Base-by-base conservation (phyloP, 805 yeast genomes). In the Maudiozyma serrabonitensis region DNA sequence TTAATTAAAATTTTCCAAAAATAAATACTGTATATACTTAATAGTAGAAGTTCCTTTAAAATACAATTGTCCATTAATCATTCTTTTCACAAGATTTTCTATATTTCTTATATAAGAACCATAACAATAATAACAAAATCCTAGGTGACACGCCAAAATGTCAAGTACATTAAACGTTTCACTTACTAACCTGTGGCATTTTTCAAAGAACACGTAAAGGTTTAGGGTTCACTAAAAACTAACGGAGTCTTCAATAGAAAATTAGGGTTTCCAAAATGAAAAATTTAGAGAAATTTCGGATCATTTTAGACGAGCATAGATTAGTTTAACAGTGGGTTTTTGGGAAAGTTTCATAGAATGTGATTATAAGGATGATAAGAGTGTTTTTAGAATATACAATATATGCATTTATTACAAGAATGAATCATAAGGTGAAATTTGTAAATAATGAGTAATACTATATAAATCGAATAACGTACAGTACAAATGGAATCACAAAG, bases 161-260 rank as follows among this genome's bases (percentile, higher is more conserved):
- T 18, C n/a, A 6, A 3, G 8, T 21, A 15, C 15, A 7, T 39
- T 18, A 18, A 39, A 13, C 19, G n/a, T 21, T 11, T 18, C 15
- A 13, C 19, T 41, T 37, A 28, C 12, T 8, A 28, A 28, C 12
- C 32, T 28, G 18, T 16, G 34, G 34, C 18, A 6, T 32, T 34
- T 23, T 37, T 44, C 28, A 44, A 44, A 44, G 46, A 44, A 44
- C 46, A 44, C 46, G 46, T 44, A 44, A 46, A 41, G 43, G 43
- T 41, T 25, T 41, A 41, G 43, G 43, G 43, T 39, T 39, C n/a
- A 4, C 6, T 2, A 9, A 9, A 9, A 8, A 16, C 3, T 39
- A 13, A n/a, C 25, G 16, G 15, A 8, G 25, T 39, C 25, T n/a
- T 2, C 25, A 6, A 2, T 12, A n/a, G 6, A 18, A 37, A 37